Evolutionary conservation across 176 grass and related monocot species (phyloP).

Genomic region (Zea luxurians): DNA sequence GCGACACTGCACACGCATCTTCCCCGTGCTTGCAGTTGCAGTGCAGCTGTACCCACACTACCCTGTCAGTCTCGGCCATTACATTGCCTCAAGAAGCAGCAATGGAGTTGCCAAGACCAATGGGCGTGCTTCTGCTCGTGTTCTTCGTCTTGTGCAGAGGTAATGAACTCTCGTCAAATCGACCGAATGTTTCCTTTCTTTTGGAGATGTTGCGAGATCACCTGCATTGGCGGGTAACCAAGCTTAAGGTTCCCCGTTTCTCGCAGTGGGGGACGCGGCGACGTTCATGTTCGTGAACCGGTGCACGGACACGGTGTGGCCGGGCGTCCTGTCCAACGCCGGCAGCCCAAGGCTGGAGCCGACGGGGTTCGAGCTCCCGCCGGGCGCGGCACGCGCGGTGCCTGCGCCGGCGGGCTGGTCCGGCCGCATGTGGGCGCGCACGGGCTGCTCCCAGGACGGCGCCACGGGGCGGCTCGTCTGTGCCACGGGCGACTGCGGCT

Average conservation of each 20-base stretch:
- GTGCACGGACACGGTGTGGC: slow-evolving; percentile 69
- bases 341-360: slow-evolving; percentile 59
- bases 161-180: background rate
- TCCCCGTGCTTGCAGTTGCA: background rate
- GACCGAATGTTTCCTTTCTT: background rate
- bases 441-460: slow-evolving; percentile 50
- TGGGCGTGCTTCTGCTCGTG: slow-evolving; percentile 21
- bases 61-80: background rate
- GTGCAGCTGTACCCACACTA: background rate
- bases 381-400: slow-evolving; percentile 47
- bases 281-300: slow-evolving; percentile 81
- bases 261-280: slow-evolving; percentile 50
- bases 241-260: slow-evolving; percentile 10
- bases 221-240: background rate
- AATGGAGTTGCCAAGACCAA: slow-evolving; percentile 38
- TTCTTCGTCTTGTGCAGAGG: slow-evolving; percentile 30
- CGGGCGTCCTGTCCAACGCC: slow-evolving; percentile 69
- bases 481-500: slow-evolving; percentile 83
- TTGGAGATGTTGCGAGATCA: background rate
- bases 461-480: slow-evolving; percentile 47
- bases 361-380: slow-evolving; percentile 74
- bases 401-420: slow-evolving; percentile 78
- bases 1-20: slow-evolving; percentile 35
- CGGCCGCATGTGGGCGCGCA: slow-evolving; percentile 84
- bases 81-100: background rate